Percentiles rank a stretch among this genome's conserved stretches.
These are phyloP conservation scores for Podospora pseudoanserina DNA, from an alignment of 495 filamentous ascomycete species.

Conservation along the genomic window DNA sequence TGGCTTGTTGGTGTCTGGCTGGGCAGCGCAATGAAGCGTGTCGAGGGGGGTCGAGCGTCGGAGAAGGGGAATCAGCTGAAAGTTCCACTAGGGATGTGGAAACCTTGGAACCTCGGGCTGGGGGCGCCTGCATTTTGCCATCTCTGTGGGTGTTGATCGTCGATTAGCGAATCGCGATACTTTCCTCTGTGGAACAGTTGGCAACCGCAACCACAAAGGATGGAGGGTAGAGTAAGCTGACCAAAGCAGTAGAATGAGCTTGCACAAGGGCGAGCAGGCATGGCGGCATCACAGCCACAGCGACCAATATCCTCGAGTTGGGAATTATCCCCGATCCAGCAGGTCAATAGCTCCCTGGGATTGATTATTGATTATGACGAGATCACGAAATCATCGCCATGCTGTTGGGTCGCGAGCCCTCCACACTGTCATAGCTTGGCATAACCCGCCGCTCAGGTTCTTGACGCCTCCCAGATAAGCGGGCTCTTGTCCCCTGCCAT, in stretches of 20 bases:
- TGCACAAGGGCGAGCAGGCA: background rate
- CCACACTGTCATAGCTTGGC: background rate
- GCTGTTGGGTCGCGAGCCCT: background rate
- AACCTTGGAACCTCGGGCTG: background rate
- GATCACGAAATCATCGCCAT: background rate
- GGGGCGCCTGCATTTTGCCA: background rate
- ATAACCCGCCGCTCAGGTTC: background rate
- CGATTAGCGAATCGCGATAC: background rate
- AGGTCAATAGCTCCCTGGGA: background rate
- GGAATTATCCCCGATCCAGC: background rate
- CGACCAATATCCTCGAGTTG: background rate
- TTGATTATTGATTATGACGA: background rate
- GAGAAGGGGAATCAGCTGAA: background rate
- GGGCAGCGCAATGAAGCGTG: background rate
- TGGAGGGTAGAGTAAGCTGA: conserved; percentile 1
- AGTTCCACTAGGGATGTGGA: background rate
- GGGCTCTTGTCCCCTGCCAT: background rate
- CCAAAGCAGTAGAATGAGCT: background rate
- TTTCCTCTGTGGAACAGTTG: background rate
- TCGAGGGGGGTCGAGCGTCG: background rate
- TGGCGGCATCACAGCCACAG: background rate
- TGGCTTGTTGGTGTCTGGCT: background rate
- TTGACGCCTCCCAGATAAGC: conserved; percentile 1
- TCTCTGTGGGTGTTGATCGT: background rate
- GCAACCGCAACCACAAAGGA: background rate